These are phyloP conservation scores for Wallemia ichthyophaga DNA, from an alignment of 1,284 basidiomycete species.

Conservation along the genomic window DNA sequence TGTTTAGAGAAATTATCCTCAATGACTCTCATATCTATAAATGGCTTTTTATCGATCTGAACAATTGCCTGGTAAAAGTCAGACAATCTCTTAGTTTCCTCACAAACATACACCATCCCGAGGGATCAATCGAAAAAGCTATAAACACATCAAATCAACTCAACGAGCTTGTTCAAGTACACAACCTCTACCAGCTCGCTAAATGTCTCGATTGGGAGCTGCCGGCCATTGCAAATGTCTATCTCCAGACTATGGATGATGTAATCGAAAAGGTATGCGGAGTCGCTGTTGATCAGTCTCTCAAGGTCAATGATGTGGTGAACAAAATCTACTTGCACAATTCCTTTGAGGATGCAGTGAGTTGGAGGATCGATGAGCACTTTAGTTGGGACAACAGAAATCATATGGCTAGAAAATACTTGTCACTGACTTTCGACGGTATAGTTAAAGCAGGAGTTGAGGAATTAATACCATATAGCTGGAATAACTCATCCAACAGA, in stretches of 20 bases:
- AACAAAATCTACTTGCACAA: background rate
- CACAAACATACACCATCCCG: background rate
- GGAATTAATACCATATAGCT: background rate
- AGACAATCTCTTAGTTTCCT: background rate
- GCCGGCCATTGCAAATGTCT: background rate
- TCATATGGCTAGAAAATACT: background rate
- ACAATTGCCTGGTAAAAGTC: background rate
- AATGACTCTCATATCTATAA: background rate
- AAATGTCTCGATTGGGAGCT: background rate
- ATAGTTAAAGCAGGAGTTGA: background rate
- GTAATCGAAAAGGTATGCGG: background rate
- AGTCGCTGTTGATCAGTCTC: background rate
- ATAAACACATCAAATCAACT: background rate
- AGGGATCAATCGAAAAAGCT: background rate
- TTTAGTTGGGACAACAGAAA: background rate
- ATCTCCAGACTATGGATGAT: background rate
- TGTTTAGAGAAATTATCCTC: background rate
- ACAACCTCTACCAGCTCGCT: background rate
- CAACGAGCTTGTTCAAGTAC: background rate
- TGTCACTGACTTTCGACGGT: background rate
- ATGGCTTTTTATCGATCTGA: background rate
- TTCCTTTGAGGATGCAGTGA: background rate
- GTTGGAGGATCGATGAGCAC: background rate
- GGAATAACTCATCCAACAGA: background rate
- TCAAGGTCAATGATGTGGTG: background rate